Evolutionary conservation across 2,329 filamentous ascomycete genomes (phyloP).

Genomic region (Epichloe festucae): DNA sequence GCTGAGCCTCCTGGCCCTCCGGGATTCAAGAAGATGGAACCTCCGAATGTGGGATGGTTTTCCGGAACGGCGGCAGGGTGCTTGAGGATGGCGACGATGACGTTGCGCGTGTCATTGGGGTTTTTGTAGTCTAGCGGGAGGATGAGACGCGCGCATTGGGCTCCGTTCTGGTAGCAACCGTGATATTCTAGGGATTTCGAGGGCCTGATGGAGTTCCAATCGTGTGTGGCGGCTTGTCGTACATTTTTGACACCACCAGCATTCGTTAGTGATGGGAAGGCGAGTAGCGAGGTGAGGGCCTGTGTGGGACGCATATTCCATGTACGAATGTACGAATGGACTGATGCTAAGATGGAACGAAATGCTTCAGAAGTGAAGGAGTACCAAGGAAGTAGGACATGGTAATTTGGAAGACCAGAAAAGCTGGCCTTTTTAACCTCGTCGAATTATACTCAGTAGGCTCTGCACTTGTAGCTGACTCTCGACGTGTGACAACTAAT

Average conservation of each 20-base stretch:
- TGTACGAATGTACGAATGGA: not conserved
- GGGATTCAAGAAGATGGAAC: conserved; percentile 25
- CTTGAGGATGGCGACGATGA: conserved; percentile 25
- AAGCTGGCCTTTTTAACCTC: no score
- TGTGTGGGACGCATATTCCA: not conserved
- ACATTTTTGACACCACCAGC: not conserved
- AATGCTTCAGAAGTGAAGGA: no score
- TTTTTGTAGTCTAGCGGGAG: conserved; percentile 27
- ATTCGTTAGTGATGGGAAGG: not conserved
- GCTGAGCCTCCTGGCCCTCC: conserved; percentile 27
- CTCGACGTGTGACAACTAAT: not conserved
- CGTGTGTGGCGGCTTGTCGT: not conserved
- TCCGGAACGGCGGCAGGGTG: conserved; percentile 23
- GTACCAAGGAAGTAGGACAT: no score
- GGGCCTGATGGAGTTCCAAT: conserved; percentile 8
- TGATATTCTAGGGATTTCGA: conserved; percentile 12
- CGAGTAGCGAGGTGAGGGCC: not conserved
- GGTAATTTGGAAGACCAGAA: no score
- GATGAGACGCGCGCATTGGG: conserved; percentile 27
- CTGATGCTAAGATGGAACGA: not conserved
- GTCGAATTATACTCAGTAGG: no score
- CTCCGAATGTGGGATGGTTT: conserved; percentile 22
- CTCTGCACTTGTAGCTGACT: not conserved
- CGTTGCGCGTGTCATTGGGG: conserved; percentile 12
- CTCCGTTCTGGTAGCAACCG: conserved; percentile 20